Base-by-base conservation (phyloP, 352 stramenopile species). In the Globisporangium camurandrum region DNA sequence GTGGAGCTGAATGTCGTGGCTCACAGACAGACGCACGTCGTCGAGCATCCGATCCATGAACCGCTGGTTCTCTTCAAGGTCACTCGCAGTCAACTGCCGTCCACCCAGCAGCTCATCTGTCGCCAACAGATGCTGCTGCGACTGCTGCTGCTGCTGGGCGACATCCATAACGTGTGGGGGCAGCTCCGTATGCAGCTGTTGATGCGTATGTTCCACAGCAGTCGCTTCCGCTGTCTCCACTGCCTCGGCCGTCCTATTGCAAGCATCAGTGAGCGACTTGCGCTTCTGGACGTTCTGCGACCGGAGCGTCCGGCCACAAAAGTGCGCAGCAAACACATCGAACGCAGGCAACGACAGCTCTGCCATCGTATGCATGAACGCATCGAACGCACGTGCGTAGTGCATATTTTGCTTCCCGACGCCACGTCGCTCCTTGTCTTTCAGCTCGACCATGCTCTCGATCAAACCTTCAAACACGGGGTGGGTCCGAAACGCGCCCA, bases 381-480 rank as follows among this genome's bases (percentile, higher is more conserved):
- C 74, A 46, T 92, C 81, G 49, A 92, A 51, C 8, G 74, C 56
- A 47, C 61, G 64, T 1, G 81, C 69, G 55, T 92, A 92, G 58
- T 84, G 69, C 81, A 89, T 92, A 51, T 92, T 92, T 39, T 92
- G 81, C 59, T 88, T 92, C 23, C 81, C 81, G 11, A 88, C 81
- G 17, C 81, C 81, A 38, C 81, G 77, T 2, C 72, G 77, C 48
- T 85, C 72, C 49, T 88, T 87, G 58, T 92, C 81, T 49, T 92
- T 92, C 7, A 87, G 57, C 48, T 89, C 77, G 34, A 89, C 69
- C 74, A 92, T 88, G 55, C 76, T 88, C 47, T 76, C 74, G 26
- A 90, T 68, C 1, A 92, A 59, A 17, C 74, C 78, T 67, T 88
- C 81, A 40, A 92, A 86, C 2, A 92, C 78, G 2, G 66, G 64